Base-by-base conservation (phyloP, 2,329 filamentous ascomycete genomes). In the Sarocladium oryzae region DNA sequence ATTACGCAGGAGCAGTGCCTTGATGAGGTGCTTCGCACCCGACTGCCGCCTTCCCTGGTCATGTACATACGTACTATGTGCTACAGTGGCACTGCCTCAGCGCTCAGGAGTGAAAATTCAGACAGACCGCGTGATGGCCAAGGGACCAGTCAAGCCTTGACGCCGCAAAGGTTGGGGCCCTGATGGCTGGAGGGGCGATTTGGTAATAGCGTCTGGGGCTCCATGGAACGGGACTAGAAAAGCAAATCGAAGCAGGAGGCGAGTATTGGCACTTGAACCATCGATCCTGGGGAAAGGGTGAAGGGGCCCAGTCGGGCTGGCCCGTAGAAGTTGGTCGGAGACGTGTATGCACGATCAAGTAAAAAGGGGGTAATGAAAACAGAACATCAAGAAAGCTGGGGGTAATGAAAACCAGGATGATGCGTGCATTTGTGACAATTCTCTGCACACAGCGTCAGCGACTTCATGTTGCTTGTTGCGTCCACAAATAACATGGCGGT, bases 281-380 rank as follows among this genome's bases (percentile, higher is more conserved):
- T 30, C 43, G 43, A 48, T 48, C 28, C 43, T 48, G 43, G 43
- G 43, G 43, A 48, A 48, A 10, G 40, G 24, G 13, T 15, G 23
- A 43, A 18, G 26, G 3, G 11, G 10, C 5, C 33, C 10, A 41
- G 30, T 50, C 49, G 51, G 51, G 52, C 38, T 51, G 51, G 28
- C 37, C 48, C 49, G 41, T 50, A 36, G 45, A 52, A 51, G 41
- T 53, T 54, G 56, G 55, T 33, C 51, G 49, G 58, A 57, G 52
- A 56, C 24, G 13, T 13, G 21, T 55, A 59, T 63, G 62, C 62
- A 64, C 59, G 57, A 68, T 67, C 61, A 68, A 61, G 66, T 69
- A 69, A 68, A 46, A 53, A 15, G 33, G 49, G 52, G 52, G 52
- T 52, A 68, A 66, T 64, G 45, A 57, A 64, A 65, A 64, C 58